Base-by-base conservation (phyloP, 2,329 filamentous ascomycete genomes). In the Ophidiomyces ophidiicola region DNA sequence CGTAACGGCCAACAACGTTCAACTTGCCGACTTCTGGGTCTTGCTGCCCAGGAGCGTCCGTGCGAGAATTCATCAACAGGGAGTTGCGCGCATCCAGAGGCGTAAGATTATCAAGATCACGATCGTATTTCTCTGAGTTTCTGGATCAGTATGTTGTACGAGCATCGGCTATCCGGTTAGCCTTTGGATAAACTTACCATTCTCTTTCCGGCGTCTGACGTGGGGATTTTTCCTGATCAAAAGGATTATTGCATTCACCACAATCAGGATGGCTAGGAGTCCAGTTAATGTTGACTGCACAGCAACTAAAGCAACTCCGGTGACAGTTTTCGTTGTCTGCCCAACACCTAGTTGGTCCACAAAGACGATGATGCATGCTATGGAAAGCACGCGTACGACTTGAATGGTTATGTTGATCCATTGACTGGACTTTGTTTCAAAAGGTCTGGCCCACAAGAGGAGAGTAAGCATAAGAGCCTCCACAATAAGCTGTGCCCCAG, bases 371-470 rank as follows among this genome's bases (percentile, higher is more conserved):
- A 96, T 84, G 64, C 87, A 94, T 39, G 76, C 71, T 5, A 94
- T 82, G 0, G 88, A 94, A 36, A 94, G 65, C 8, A 94, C 81
- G 30, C 90, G 82, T 12, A 94, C 85, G 25, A 82, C 70, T 60
- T 93, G 85, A 52, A 96, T 94, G 54, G 77, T 68, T 53, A 93
- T 87, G 64, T 94, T 94, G 70, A 98, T 86, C 61, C 90, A 76
- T 62, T 92, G 93, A 50, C 82, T 77, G 4, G 86, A 86, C 57
- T 80, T 84, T 53, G 84, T 79, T 58, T 86, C 82, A 57, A 81
- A 98, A 1, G 90, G 90, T 11, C 85, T 76, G 50, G 74, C 76
- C 82, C 85, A 94, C 28, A 93, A 57, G 8, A 98, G 71, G 23
- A 96, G 66, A 39, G 68, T 62, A 19, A 98, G 70, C 72, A 98